Evolutionary conservation across 345 rosid genomes (phyloP).

Genomic region (Eucalyptus regnans): DNA sequence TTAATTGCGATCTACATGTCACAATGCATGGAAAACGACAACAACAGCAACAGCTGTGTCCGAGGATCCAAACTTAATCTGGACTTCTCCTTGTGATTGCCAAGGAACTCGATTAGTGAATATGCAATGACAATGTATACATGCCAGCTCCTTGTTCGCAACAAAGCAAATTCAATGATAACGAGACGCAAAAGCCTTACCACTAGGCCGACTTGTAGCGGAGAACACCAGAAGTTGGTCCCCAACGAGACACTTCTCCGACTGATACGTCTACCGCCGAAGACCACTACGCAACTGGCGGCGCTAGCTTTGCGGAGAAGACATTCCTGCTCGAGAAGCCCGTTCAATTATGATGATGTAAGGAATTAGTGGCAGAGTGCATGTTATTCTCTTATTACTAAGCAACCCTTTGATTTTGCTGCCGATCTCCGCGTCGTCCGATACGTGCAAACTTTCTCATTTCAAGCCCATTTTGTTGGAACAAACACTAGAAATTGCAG

Average conservation of each 20-base stretch:
- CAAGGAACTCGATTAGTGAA: neutral
- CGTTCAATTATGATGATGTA: neutral
- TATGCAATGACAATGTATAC: neutral
- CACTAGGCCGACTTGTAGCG: neutral
- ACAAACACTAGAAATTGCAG: neutral
- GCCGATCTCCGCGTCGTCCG: neutral
- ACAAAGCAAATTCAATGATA: neutral
- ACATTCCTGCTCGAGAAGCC: neutral
- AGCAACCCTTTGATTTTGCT: neutral
- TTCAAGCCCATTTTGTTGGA: neutral
- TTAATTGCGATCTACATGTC: neutral
- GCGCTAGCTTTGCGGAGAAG: neutral
- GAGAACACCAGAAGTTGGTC: neutral
- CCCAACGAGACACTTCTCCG: neutral
- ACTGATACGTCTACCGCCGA: neutral
- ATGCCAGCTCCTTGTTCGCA: neutral
- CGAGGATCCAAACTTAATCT: neutral
- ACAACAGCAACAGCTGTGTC: neutral
- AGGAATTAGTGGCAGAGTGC: neutral
- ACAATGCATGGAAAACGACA: neutral
- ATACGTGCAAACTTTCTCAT: neutral
- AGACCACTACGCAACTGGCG: neutral
- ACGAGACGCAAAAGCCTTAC: neutral
- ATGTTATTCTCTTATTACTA: no score
- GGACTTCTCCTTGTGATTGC: neutral